These are phyloP conservation scores for Tubosaeta sp. DNA, from an alignment of 768 basidiomycete species.

Conservation along the genomic window DNA sequence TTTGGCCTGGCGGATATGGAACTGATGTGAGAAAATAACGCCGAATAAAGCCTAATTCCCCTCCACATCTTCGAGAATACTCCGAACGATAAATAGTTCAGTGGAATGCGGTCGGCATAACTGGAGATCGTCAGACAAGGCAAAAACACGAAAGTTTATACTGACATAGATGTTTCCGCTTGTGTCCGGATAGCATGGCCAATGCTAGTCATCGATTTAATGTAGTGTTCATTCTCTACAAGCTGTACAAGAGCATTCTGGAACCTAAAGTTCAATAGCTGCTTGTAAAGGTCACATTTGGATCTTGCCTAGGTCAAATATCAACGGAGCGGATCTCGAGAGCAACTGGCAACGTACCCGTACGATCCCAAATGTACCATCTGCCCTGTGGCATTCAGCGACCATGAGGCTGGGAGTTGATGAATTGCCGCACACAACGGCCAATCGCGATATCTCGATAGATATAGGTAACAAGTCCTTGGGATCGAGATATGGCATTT, in stretches of 20 bases:
- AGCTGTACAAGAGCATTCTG: constrained; percentile 58
- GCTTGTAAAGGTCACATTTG: constrained; percentile 78
- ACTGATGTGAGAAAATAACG: constrained; percentile 27
- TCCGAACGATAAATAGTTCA: constrained; percentile 36
- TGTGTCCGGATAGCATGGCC: constrained; percentile 61
- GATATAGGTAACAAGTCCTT: constrained; percentile 87
- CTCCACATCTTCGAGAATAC: constrained; percentile 53
- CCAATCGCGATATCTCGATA: constrained; percentile 71
- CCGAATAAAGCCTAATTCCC: constrained; percentile 42
- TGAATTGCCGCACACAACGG: constrained; percentile 79
- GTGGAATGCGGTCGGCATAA: constrained; percentile 23
- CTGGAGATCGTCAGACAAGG: constrained; percentile 15
- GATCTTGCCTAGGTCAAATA: constrained; percentile 61
- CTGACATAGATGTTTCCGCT: constrained; percentile 43
- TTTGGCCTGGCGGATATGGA: not conserved
- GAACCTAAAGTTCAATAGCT: constrained; percentile 69
- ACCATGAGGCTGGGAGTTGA: constrained; percentile 83
- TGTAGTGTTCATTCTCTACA: constrained; percentile 73
- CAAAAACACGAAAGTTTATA: too few relatives aligned
- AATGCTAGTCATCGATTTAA: constrained; percentile 57
- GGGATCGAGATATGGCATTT: constrained; percentile 69
- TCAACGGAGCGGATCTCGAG: constrained; percentile 5
- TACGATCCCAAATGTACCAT: constrained; percentile 78
- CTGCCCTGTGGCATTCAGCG: constrained; percentile 70
- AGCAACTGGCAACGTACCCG: constrained; percentile 44